phyloP scores from a whole-genome alignment of 2,329 filamentous ascomycete species.

The Sclerotinia nivalis region DNA sequence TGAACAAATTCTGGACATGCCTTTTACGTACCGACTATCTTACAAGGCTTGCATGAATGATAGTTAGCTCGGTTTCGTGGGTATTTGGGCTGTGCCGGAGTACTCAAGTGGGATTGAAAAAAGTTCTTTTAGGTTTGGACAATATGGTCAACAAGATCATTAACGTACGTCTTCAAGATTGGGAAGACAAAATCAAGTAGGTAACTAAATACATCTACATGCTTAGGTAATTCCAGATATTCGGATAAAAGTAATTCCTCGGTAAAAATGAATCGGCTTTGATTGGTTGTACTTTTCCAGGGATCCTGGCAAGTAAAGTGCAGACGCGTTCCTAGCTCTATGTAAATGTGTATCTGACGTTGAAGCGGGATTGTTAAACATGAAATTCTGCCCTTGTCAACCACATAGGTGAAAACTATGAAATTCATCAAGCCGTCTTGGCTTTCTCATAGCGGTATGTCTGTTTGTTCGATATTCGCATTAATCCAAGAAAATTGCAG shows the following conservation, averaged over 20 bases:
- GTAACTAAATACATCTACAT: neutral
- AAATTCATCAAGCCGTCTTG: conserved; percentile 92
- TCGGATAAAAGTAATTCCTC: conserved; percentile 10
- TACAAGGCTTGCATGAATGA: conserved; percentile 48
- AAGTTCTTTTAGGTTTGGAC: conserved; percentile 55
- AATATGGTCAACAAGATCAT: conserved; percentile 61
- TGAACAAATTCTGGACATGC: conserved; percentile 35
- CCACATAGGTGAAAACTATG: conserved; percentile 52
- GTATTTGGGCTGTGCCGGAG: too few species aligned
- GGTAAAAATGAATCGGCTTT: neutral
- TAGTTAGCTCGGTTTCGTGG: conserved; percentile 45
- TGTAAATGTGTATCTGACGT: conserved; percentile 19
- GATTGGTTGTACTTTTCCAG: neutral
- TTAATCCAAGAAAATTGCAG: neutral
- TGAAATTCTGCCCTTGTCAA: conserved; percentile 33
- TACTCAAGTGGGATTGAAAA: conserved; percentile 46
- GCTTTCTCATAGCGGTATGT: conserved; percentile 85
- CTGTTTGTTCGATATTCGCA: conserved; percentile 16
- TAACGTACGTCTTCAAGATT: conserved; percentile 59
- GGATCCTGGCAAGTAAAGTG: neutral
- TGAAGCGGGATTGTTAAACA: conserved; percentile 31
- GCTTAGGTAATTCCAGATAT: neutral
- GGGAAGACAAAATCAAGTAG: conserved; percentile 35
- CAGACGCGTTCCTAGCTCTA: conserved; percentile 26
- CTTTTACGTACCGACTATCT: conserved; percentile 34